These are phyloP conservation scores for Termitomyces sp. DNA, from an alignment of 768 basidiomycete species.

Conservation along the genomic window DNA sequence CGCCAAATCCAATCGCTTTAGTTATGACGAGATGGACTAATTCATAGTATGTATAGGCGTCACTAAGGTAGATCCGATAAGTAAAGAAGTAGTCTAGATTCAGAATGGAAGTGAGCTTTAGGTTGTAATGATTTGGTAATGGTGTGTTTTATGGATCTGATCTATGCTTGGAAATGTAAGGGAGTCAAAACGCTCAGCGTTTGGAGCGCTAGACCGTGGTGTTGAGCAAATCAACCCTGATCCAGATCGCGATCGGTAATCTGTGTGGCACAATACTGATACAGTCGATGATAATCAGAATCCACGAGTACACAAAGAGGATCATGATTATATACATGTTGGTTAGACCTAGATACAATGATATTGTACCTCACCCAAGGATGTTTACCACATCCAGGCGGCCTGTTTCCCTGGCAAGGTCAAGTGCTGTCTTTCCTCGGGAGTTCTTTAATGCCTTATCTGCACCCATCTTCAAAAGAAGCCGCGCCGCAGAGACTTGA, in stretches of 20 bases:
- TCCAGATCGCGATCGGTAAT: background rate
- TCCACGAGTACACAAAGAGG: too few species aligned
- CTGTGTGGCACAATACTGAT: background rate
- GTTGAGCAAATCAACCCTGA: background rate
- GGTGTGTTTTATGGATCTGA: background rate
- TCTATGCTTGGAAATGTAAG: background rate
- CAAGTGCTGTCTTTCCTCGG: slow-evolving; percentile 2
- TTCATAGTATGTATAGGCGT: too few species aligned
- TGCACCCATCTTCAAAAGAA: slow-evolving; percentile 1
- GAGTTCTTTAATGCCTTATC: slow-evolving; percentile 1
- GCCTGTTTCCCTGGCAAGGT: background rate
- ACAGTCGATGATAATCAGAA: background rate
- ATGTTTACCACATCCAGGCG: background rate
- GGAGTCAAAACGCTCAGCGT: too few species aligned
- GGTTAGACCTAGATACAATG: background rate
- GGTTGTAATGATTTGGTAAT: too few species aligned
- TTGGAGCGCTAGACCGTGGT: too few species aligned
- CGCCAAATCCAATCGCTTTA: too few species aligned
- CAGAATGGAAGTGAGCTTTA: too few species aligned
- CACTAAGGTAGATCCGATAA: too few species aligned
- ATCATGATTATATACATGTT: background rate
- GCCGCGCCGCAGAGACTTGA: slow-evolving; percentile 6
- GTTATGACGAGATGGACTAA: too few species aligned
- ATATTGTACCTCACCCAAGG: background rate
- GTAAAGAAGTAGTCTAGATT: too few species aligned